Evolutionary conservation across 1,284 basidiomycete species (phyloP).

Genomic region (Ceratobasidium sp.): DNA sequence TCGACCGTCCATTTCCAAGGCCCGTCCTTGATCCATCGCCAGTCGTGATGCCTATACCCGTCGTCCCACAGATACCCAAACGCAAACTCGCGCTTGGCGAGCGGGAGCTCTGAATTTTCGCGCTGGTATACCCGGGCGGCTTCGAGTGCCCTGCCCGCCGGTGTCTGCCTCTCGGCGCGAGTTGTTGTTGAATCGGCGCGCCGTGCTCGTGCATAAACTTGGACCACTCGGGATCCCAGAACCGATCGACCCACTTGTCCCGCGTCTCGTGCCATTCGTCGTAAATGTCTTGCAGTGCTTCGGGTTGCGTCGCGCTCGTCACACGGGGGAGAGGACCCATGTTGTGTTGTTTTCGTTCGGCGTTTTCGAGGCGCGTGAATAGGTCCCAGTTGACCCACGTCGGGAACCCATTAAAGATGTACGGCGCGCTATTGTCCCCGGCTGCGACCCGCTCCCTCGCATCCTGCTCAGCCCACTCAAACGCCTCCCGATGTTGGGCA

Average conservation of each 20-base stretch:
- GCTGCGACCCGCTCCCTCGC: not conserved
- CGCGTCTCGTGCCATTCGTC: slow-evolving; percentile 21
- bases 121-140: slow-evolving; percentile 27
- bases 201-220: slow-evolving; percentile 20
- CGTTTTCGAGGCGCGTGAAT: slow-evolving; percentile 28
- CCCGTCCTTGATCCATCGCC: slow-evolving; percentile 22
- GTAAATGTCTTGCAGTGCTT: slow-evolving; percentile 12
- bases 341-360: not conserved
- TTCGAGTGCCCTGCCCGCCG: slow-evolving; percentile 17
- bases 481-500: slow-evolving; percentile 28
- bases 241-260: slow-evolving; percentile 34
- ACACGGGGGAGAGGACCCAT: slow-evolving; percentile 1
- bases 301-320: slow-evolving; percentile 6
- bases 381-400: slow-evolving; percentile 34
- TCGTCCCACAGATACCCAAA: slow-evolving; percentile 27
- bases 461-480: slow-evolving; percentile 32
- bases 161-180: slow-evolving; percentile 14
- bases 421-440: slow-evolving; percentile 10
- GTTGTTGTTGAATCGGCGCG: slow-evolving; percentile 15
- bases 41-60: slow-evolving; percentile 27
- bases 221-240: slow-evolving; percentile 18
- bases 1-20: slow-evolving; percentile 29
- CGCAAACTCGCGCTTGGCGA: slow-evolving; percentile 30
- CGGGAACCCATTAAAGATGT: slow-evolving; percentile 33
- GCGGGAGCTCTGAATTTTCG: slow-evolving; percentile 30